Percentiles rank a stretch among this genome's conserved stretches.
phyloP scores from a whole-genome alignment of 225 moss, liverwort and hornwort genomes.

The Anthoceros angustus region DNA sequence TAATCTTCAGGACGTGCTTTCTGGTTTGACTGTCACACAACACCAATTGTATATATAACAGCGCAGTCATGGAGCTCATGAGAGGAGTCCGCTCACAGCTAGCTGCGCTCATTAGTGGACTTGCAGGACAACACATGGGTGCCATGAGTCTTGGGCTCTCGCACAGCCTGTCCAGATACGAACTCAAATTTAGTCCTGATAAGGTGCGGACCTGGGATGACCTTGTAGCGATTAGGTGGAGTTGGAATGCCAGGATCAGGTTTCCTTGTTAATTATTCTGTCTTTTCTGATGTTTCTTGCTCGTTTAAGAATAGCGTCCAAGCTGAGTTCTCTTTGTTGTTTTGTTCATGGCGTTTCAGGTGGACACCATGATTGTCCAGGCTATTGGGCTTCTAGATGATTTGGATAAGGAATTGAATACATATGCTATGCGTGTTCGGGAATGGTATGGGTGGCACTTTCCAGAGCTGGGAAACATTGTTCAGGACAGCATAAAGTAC shows the following conservation, averaged over 20 bases:
- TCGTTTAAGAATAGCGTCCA: too few species aligned
- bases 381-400: slow-evolving; percentile 77
- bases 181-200: slow-evolving; percentile 82
- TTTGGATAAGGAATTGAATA: slow-evolving; percentile 82
- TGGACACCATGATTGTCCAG: slow-evolving; percentile 92
- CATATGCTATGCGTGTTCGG: slow-evolving; percentile 80
- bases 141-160: slow-evolving; percentile 85
- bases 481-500: slow-evolving; percentile 67
- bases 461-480: slow-evolving; percentile 64
- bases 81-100: slow-evolving; percentile 58
- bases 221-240: too few species aligned
- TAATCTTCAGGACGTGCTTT: not conserved
- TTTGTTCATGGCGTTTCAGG: slow-evolving; percentile 11
- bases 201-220: slow-evolving; percentile 16
- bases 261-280: too few species aligned
- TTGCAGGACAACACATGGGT: slow-evolving; percentile 62
- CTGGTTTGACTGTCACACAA: slow-evolving; percentile 11
- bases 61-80: slow-evolving; percentile 63
- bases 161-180: slow-evolving; percentile 74
- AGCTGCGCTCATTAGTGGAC: slow-evolving; percentile 63
- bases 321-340: too few species aligned
- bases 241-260: too few species aligned
- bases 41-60: slow-evolving; percentile 67
- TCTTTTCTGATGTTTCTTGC: too few species aligned
- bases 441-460: slow-evolving; percentile 97